Evolutionary conservation across 345 rosid genomes (phyloP).

Genomic region (Lumnitzera littorea): DNA sequence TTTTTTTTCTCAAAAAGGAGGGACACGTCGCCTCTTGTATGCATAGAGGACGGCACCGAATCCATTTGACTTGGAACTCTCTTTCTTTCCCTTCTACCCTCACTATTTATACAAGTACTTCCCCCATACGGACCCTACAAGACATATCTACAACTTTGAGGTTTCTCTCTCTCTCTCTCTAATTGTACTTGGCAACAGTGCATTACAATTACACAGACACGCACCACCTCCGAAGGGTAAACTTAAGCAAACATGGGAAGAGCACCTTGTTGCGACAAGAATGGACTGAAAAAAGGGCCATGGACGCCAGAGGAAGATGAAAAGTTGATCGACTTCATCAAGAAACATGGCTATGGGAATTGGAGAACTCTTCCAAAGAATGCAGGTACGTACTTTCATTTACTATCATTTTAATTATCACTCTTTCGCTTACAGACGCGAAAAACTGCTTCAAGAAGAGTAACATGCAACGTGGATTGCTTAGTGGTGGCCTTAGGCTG

Average conservation of each 20-base stretch:
- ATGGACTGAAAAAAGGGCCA: slow-evolving; percentile 81
- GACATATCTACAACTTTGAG: not conserved
- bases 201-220: too few relatives aligned
- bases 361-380: slow-evolving; percentile 95
- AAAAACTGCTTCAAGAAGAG: too few relatives aligned
- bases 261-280: slow-evolving; percentile 81
- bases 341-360: slow-evolving; percentile 74
- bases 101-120: not conserved
- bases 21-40: slow-evolving; percentile 54
- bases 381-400: slow-evolving; percentile 56
- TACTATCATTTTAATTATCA: too few relatives aligned
- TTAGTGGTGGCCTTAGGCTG: too few relatives aligned
- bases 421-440: too few relatives aligned
- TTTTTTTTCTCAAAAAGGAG: slow-evolving; percentile 1
- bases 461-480: too few relatives aligned
- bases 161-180: slow-evolving; percentile 4
- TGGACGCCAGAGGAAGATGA: slow-evolving; percentile 91
- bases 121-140: slow-evolving; percentile 23
- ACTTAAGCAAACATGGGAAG: slow-evolving; percentile 47
- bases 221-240: too few relatives aligned
- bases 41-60: slow-evolving; percentile 87
- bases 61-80: slow-evolving; percentile 42
- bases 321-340: slow-evolving; percentile 58
- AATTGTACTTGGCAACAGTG: too few relatives aligned
- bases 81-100: slow-evolving; percentile 17